phyloP scores from a whole-genome alignment of 257 asterid genomes.

The Rhazya stricta region DNA sequence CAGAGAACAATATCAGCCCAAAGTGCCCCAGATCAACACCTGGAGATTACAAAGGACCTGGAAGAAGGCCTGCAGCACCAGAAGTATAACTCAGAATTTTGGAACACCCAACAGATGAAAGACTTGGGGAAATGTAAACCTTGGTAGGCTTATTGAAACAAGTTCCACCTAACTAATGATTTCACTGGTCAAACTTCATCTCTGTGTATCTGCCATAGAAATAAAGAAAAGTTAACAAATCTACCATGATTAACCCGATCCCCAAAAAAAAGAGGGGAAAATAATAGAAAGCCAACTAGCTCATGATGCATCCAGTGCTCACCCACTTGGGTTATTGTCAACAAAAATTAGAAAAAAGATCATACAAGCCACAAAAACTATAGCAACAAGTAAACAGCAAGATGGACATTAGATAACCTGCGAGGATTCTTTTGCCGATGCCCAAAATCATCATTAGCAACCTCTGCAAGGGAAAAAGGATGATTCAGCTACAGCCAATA shows the following conservation, averaged over 20 bases:
- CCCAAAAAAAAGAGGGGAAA: not conserved
- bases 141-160: slow-evolving; percentile 46
- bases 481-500: not conserved
- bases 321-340: not conserved
- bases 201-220: slow-evolving; percentile 71
- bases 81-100: slow-evolving; percentile 46
- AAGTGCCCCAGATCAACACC: slow-evolving; percentile 59
- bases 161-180: slow-evolving; percentile 29
- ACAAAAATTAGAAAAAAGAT: not conserved
- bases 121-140: slow-evolving; percentile 28
- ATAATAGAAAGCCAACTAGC: too few species aligned
- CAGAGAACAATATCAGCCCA: slow-evolving; percentile 66
- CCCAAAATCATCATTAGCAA: slow-evolving; percentile 57
- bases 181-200: slow-evolving; percentile 87
- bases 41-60: slow-evolving; percentile 58
- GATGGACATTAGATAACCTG: slow-evolving; percentile 39
- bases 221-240: not conserved
- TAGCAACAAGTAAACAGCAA: not conserved
- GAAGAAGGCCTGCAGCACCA: slow-evolving; percentile 59
- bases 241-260: not conserved
- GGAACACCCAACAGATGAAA: slow-evolving; percentile 54
- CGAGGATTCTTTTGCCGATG: slow-evolving; percentile 93
- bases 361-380: not conserved
- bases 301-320: not conserved
- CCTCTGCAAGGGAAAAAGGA: slow-evolving; percentile 36